These are phyloP conservation scores for Sugiyamaella floridensis DNA, from an alignment of 805 yeast genomes.

Conservation along the genomic window DNA sequence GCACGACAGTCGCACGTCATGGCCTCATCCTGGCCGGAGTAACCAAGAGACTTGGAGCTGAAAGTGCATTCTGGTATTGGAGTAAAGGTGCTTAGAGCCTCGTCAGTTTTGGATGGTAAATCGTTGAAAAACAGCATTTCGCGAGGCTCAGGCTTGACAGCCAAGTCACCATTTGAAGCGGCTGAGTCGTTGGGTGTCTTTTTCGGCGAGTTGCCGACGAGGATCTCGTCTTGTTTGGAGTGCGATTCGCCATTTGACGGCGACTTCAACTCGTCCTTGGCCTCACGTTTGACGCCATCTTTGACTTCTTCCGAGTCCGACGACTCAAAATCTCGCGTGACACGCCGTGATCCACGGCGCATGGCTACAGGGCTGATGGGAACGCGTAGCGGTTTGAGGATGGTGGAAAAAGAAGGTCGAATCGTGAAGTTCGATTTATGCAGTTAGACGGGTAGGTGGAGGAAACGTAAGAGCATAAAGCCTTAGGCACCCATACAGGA, in stretches of 20 bases:
- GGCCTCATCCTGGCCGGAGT: conserved; percentile 66
- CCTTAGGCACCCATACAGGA: too few species aligned
- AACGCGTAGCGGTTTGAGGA: too few species aligned
- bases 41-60: conserved; percentile 53
- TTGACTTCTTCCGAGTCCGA: not conserved
- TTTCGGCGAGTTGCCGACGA: too few species aligned
- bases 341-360: not conserved
- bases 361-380: not conserved
- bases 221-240: too few species aligned
- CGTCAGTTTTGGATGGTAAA: conserved; percentile 52
- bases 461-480: too few species aligned
- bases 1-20: conserved; percentile 90
- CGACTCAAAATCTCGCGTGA: not conserved
- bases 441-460: too few species aligned
- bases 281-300: not conserved
- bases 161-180: not conserved
- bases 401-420: too few species aligned
- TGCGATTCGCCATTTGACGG: not conserved
- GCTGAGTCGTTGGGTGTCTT: not conserved
- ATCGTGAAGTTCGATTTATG: too few species aligned
- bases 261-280: not conserved
- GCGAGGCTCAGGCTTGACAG: not conserved
- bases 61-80: conserved; percentile 57
- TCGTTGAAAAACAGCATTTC: conserved; percentile 16
- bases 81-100: conserved; percentile 56